phyloP scores from a whole-genome alignment of 2,329 filamentous ascomycete species.

The Pseudopyrenochaeta lycopersici region DNA sequence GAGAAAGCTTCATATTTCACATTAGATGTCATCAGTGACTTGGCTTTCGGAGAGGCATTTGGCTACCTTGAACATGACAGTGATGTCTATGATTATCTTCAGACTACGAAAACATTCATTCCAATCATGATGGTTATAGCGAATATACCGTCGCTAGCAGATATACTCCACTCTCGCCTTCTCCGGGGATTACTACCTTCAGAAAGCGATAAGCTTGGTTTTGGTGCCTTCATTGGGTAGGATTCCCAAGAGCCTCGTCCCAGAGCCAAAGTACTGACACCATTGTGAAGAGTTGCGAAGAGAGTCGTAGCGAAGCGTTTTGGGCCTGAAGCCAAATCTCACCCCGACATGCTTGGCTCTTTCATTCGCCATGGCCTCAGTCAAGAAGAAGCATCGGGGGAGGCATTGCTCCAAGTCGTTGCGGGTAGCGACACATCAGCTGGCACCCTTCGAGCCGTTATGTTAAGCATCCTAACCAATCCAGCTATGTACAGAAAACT shows the following conservation, averaged over 20 bases:
- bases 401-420: constrained; percentile 57
- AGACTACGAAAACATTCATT: constrained; percentile 50
- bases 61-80: constrained; percentile 59
- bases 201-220: constrained; percentile 55
- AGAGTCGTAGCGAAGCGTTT: constrained; percentile 59
- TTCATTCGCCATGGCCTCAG: constrained; percentile 58
- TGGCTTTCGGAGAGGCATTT: constrained; percentile 62
- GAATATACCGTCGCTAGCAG: constrained; percentile 23
- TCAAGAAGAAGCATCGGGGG: constrained; percentile 53
- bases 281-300: constrained; percentile 49
- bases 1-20: constrained; percentile 62
- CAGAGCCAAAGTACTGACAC: background rate
- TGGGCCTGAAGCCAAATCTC: constrained; percentile 50
- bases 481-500: constrained; percentile 55
- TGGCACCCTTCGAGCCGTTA: constrained; percentile 59
- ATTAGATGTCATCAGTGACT: constrained; percentile 62
- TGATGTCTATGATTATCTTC: constrained; percentile 56
- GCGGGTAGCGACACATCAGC: constrained; percentile 67
- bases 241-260: background rate
- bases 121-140: constrained; percentile 24
- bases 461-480: constrained; percentile 61
- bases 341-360: constrained; percentile 61
- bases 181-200: constrained; percentile 23
- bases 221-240: constrained; percentile 47
- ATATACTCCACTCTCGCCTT: constrained; percentile 22